A percentile compares a stretch with the other conserved stretches of the same genome.
These are phyloP conservation scores for Trapa bicornis DNA, from an alignment of 345 rosid genomes.

Conservation along the genomic window DNA sequence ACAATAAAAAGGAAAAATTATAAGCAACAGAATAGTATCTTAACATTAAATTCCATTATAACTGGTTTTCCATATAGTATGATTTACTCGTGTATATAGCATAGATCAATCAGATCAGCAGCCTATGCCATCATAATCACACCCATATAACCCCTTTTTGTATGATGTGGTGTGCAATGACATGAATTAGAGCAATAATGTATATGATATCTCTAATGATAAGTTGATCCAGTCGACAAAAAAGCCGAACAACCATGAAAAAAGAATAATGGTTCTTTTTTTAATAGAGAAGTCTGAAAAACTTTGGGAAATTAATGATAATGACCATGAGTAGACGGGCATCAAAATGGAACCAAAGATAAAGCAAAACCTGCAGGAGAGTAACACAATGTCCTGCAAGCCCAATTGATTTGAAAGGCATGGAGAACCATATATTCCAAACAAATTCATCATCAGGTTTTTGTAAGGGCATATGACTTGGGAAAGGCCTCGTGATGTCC, in stretches of 20 bases:
- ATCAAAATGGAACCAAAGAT: slow-evolving; percentile 15
- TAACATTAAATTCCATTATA: background rate
- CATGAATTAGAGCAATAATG: background rate
- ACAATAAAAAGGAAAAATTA: background rate
- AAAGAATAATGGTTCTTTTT: too few species aligned
- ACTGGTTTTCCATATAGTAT: background rate
- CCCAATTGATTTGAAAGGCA: slow-evolving; percentile 60
- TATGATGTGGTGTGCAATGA: background rate
- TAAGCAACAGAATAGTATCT: background rate
- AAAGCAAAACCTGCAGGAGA: slow-evolving; percentile 82
- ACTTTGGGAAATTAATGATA: background rate
- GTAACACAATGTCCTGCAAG: slow-evolving; percentile 55
- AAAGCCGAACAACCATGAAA: background rate
- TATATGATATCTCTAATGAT: background rate
- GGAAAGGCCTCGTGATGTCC: slow-evolving; percentile 84
- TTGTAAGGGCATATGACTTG: slow-evolving; percentile 59
- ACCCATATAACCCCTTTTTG: background rate
- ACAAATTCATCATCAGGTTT: slow-evolving; percentile 86
- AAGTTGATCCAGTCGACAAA: background rate
- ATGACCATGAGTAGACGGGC: slow-evolving; percentile 4
- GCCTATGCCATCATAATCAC: background rate
- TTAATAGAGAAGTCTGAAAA: background rate
- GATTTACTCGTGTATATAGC: background rate
- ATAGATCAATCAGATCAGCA: background rate
- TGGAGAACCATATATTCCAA: slow-evolving; percentile 84